These are phyloP conservation scores for Escallonia herrerae DNA, from an alignment of 129 eudicot genomes.

Conservation along the genomic window DNA sequence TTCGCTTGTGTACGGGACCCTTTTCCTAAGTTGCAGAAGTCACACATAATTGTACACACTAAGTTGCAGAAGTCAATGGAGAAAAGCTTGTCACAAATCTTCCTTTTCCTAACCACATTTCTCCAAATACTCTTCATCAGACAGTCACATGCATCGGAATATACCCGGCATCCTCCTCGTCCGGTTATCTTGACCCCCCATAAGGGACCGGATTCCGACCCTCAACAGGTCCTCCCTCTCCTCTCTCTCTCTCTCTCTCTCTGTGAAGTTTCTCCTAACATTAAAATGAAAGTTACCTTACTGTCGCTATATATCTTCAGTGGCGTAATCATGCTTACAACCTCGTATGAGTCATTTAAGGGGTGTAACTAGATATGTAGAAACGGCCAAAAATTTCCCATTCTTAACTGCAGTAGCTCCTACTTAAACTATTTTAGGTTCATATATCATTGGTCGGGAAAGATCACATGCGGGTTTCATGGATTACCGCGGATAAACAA, in stretches of 20 bases:
- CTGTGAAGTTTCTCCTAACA: not conserved
- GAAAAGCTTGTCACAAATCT: not conserved
- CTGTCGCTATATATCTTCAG: no score
- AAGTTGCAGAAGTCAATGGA: constrained; percentile 12
- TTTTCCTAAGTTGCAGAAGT: not conserved
- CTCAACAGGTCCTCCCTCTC: constrained; percentile 46
- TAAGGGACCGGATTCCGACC: constrained; percentile 38
- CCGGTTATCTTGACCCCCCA: constrained; percentile 37
- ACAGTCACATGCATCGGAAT: constrained; percentile 14
- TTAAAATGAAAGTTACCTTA: not conserved
- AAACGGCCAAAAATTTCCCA: no score
- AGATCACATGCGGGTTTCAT: constrained; percentile 59
- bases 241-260: not conserved
- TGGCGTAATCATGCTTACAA: not conserved
- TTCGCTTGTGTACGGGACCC: no score
- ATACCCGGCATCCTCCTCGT: constrained; percentile 43
- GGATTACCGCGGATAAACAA: constrained; percentile 38
- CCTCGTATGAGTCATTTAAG: not conserved
- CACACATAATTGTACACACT: no score
- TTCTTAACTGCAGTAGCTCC: not conserved
- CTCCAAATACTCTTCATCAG: not conserved
- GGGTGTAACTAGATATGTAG: not conserved
- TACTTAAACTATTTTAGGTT: constrained; percentile 37
- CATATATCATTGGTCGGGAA: constrained; percentile 70
- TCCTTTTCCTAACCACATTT: constrained; percentile 7